These are phyloP conservation scores for Paramecium pentaurelia DNA, from an alignment of 73 alveolate species.

Conservation along the genomic window DNA sequence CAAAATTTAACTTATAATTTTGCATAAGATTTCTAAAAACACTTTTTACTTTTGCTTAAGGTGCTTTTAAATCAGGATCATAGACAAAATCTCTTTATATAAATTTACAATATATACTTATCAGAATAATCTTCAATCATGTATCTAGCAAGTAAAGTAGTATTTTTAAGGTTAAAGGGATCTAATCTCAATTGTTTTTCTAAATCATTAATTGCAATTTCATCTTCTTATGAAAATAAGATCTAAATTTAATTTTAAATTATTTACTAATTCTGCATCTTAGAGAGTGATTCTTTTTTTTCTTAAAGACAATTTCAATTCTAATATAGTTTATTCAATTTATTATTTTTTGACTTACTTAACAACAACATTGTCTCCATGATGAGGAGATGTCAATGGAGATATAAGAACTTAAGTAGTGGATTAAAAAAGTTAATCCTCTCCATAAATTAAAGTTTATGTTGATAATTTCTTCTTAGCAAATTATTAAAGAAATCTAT, in stretches of 20 bases:
- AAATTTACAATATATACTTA: background rate
- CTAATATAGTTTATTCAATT: background rate
- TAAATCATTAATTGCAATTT: background rate
- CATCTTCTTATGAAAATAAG: background rate
- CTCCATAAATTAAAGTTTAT: background rate
- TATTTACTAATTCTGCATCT: background rate
- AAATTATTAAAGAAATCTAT: background rate
- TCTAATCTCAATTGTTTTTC: background rate
- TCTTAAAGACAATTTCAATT: constrained; percentile 5
- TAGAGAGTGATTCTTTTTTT: background rate
- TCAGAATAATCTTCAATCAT: constrained; percentile 21
- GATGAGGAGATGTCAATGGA: background rate
- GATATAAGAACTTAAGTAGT: background rate
- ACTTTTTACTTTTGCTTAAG: background rate
- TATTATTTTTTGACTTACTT: background rate
- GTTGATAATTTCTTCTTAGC: background rate
- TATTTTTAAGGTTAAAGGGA: background rate
- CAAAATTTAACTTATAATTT: background rate
- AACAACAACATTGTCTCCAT: constrained; percentile 13
- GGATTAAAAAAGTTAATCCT: background rate
- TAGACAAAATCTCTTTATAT: background rate
- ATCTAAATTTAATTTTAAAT: background rate
- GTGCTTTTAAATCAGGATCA: background rate
- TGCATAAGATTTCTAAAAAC: background rate
- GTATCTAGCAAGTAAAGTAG: background rate